Evolutionary conservation across 2,329 filamentous ascomycete species (phyloP).

Genomic region (Aspergillus sp.): DNA sequence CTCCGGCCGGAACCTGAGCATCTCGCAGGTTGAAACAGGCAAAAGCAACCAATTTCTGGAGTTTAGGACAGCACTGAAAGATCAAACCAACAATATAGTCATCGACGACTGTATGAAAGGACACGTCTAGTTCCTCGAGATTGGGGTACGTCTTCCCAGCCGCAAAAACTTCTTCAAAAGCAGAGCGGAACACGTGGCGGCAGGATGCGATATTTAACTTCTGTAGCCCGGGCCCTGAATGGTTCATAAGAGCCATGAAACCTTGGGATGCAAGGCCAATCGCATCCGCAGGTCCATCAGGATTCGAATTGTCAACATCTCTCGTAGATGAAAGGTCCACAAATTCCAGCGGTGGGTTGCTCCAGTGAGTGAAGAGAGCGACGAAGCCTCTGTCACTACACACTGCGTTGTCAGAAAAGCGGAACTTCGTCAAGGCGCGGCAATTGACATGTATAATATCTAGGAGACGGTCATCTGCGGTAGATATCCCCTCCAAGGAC

Average conservation of each 20-base stretch:
- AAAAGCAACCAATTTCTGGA: constrained; percentile 62
- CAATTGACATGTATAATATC: constrained; percentile 71
- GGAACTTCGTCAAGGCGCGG: constrained; percentile 69
- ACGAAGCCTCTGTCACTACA: constrained; percentile 76
- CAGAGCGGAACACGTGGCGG: constrained; percentile 72
- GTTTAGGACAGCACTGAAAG: constrained; percentile 48
- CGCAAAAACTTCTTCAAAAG: constrained; percentile 75
- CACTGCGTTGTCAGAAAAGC: constrained; percentile 73
- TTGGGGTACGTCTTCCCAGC: constrained; percentile 64
- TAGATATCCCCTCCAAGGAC: constrained; percentile 69
- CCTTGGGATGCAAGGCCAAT: constrained; percentile 75
- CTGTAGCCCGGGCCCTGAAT: constrained; percentile 69
- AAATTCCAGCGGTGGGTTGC: constrained; percentile 68
- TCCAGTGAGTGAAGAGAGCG: constrained; percentile 73
- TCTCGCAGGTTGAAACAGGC: constrained; percentile 63
- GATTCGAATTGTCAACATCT: constrained; percentile 70
- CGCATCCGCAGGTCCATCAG: constrained; percentile 62
- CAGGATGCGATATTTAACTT: constrained; percentile 79
- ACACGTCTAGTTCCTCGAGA: constrained; percentile 72
- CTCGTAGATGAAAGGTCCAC: constrained; percentile 78
- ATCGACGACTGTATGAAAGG: constrained; percentile 59
- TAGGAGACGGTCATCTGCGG: constrained; percentile 70
- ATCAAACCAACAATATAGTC: constrained; percentile 49
- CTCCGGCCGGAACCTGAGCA: constrained; percentile 57
- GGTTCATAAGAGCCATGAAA: constrained; percentile 79